These are phyloP conservation scores for Pseudozyma flocculosa DNA, from an alignment of 1,284 basidiomycete species.

Conservation along the genomic window DNA sequence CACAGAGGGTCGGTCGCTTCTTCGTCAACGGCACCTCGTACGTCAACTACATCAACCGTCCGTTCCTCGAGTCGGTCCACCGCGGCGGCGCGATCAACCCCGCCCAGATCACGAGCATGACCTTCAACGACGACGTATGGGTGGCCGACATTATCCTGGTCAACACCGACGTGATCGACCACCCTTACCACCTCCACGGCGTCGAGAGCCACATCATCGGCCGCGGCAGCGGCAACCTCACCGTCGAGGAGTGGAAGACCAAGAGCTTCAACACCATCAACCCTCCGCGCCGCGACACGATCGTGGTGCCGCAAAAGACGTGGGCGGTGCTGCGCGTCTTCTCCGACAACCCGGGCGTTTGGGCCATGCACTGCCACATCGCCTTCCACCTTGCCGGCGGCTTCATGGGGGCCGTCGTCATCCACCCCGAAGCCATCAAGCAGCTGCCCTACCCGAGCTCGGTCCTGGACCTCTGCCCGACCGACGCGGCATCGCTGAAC, in stretches of 20 bases:
- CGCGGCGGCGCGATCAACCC: slow-evolving; percentile 17
- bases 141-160: slow-evolving; percentile 55
- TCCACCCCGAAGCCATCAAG: slow-evolving; percentile 40
- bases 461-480: slow-evolving; percentile 34
- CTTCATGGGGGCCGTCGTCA: slow-evolving; percentile 42
- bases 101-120: slow-evolving; percentile 18
- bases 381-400: slow-evolving; percentile 42
- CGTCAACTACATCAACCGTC: slow-evolving; percentile 48
- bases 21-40: slow-evolving; percentile 35
- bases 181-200: slow-evolving; percentile 18
- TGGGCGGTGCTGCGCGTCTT: slow-evolving; percentile 47
- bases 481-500: slow-evolving; percentile 6
- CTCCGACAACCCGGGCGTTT: slow-evolving; percentile 45
- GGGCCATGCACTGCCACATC: slow-evolving; percentile 46
- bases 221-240: slow-evolving; percentile 51
- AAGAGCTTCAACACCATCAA: slow-evolving; percentile 25
- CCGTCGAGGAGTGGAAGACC: slow-evolving; percentile 12
- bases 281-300: slow-evolving; percentile 59
- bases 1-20: slow-evolving; percentile 24
- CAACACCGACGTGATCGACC: slow-evolving; percentile 45
- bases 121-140: slow-evolving; percentile 26
- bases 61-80: slow-evolving; percentile 37
- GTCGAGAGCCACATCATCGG: slow-evolving; percentile 50
- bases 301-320: slow-evolving; percentile 48
- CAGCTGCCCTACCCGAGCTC: slow-evolving; percentile 22